Evolutionary conservation across 352 stramenopile species (phyloP).

Genomic region (Globisporangium cederbergense): DNA sequence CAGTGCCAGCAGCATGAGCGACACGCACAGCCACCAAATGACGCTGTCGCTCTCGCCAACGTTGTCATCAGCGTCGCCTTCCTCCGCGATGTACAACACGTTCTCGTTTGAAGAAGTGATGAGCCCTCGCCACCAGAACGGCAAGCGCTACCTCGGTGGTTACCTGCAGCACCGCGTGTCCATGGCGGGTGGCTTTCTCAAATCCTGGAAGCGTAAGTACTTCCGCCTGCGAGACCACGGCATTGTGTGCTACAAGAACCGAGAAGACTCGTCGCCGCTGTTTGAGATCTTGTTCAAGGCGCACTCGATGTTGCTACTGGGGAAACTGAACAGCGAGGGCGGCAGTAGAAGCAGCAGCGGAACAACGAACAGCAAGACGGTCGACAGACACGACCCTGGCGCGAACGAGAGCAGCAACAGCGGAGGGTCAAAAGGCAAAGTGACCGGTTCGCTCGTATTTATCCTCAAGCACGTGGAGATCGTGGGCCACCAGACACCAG

Average conservation of each 20-base stretch:
- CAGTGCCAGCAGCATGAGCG: neutral
- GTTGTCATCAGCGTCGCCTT: neutral
- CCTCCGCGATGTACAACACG: slow-evolving; percentile 5
- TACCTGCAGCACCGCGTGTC: slow-evolving; percentile 57
- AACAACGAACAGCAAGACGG: neutral
- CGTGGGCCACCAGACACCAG: slow-evolving; percentile 28
- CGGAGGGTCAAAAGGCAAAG: slow-evolving; percentile 9
- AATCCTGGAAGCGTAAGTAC: slow-evolving; percentile 67
- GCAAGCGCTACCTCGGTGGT: slow-evolving; percentile 48
- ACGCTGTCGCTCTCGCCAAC: neutral
- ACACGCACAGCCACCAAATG: neutral
- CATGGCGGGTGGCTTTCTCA: slow-evolving; percentile 58
- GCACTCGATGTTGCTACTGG: slow-evolving; percentile 35
- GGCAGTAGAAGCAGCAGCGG: no score
- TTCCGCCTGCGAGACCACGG: slow-evolving; percentile 68
- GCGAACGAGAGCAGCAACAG: neutral
- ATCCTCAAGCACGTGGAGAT: slow-evolving; percentile 53
- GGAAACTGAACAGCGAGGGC: slow-evolving; percentile 18
- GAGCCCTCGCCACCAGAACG: slow-evolving; percentile 52
- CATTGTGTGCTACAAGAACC: slow-evolving; percentile 56
- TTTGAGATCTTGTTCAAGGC: slow-evolving; percentile 62
- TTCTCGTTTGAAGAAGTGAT: slow-evolving; percentile 48
- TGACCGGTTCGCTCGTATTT: slow-evolving; percentile 29
- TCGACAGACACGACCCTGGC: neutral
- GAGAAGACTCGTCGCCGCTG: slow-evolving; percentile 40